Percentiles rank a stretch among this genome's conserved stretches.
Conservation (phyloP, 1,139 yeast genomes). For the Yamadazyma buinensis region DNA sequence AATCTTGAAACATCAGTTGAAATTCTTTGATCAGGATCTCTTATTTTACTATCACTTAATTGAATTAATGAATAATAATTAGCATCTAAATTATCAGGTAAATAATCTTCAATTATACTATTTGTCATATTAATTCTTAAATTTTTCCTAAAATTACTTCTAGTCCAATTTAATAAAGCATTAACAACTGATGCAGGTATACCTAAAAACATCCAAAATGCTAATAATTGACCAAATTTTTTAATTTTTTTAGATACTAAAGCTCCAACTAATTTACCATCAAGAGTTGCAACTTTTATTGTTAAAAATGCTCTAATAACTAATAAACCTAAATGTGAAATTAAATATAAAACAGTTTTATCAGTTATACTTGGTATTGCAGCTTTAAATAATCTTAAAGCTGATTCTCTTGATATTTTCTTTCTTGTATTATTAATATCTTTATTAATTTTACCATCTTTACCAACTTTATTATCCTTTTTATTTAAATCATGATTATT, state of each 20-base stretch:
- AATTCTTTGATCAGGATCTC: conserved; percentile 80
- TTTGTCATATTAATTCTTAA: conserved; percentile 66
- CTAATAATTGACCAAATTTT: conserved; percentile 59
- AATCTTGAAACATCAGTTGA: conserved; percentile 77
- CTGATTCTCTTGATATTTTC: conserved; percentile 32
- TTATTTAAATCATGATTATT: neutral
- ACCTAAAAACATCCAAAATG: conserved; percentile 82
- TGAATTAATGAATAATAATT: conserved; percentile 49
- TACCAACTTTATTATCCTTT: conserved; percentile 7
- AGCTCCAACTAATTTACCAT: conserved; percentile 82
- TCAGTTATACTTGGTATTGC: conserved; percentile 35
- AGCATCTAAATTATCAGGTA: conserved; percentile 57
- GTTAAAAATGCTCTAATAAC: conserved; percentile 72
- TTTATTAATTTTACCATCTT: conserved; percentile 1
- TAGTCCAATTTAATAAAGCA: conserved; percentile 68
- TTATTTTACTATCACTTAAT: conserved; percentile 51
- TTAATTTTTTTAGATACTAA: conserved; percentile 69
- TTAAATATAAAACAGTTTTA: conserved; percentile 39
- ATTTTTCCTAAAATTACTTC: conserved; percentile 60
- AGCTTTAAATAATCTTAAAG: conserved; percentile 30
- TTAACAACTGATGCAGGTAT: conserved; percentile 84
- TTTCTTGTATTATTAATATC: conserved; percentile 21
- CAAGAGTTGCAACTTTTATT: conserved; percentile 79
- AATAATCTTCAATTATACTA: conserved; percentile 60
- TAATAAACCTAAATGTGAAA: conserved; percentile 58